Base-by-base conservation (phyloP, 148 eudicot species). In the Bassia scoparia region DNA sequence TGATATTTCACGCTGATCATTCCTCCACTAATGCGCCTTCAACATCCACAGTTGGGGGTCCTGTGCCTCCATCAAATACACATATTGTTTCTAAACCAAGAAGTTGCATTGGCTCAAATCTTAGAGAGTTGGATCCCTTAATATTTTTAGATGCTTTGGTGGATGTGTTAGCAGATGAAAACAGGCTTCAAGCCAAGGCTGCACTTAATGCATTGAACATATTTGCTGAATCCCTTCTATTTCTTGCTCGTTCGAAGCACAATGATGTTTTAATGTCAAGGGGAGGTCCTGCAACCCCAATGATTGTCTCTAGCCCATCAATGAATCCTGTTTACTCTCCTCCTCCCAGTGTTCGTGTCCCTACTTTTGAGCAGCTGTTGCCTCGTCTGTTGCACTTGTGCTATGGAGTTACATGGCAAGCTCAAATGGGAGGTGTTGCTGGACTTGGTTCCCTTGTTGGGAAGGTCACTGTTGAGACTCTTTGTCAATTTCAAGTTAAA, bases 291-390 rank as follows among this genome's bases (percentile, higher is more conserved):
- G 83, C 88, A 71, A 95, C 98, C 43, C 96, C 98, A 17, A 95
- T 95, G 98, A 89, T 89, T 64, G 97, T 95, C 58, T 95, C 97
- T 61, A 95, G 98, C 77, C 98, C 98, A 26, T 89, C 98, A 41
- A 89, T 89, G 92, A 91, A 91, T 76, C 98, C 97, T 72, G 92
- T 95, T 37, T 91, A 91, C 80, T 91, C 98, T 65, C 97, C 98
- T 17, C 96, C 98, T 48, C 96, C 97, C 8, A 94, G 93, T 86
- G 91, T 94, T 13, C 89, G 93, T 35, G 87, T 94, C 75, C 93
- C 91, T 53, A 87, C 90, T 72, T 91, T 94, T 84, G 98, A 94
- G 82, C 97, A 94, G 77, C 93, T 94, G 81, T 79, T 94, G 76
- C 97, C 97, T 77, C 96, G 93, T 50, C 91, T 94, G 61, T 71